Evolutionary conservation across 108 stramenopile species (phyloP).

Genomic region (Skeletonema menzelii): DNA sequence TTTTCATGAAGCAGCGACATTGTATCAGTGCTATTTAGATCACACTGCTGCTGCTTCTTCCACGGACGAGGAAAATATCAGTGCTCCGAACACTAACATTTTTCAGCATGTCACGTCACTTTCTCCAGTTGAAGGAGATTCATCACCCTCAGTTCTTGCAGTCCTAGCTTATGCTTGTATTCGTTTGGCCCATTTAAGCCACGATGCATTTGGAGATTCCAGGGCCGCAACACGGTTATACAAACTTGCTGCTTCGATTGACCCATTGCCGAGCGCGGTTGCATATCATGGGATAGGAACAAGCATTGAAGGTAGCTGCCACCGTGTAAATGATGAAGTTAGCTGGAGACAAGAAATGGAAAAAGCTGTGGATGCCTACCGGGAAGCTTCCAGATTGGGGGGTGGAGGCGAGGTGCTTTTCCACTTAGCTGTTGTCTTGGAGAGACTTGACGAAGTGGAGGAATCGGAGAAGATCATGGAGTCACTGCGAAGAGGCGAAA

Average conservation of each 20-base stretch:
- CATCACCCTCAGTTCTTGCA: constrained; percentile 30
- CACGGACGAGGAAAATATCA: not conserved
- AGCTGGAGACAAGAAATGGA: constrained; percentile 55
- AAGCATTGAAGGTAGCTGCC: constrained; percentile 56
- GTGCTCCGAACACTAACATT: constrained; percentile 10
- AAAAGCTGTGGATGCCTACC: constrained; percentile 69
- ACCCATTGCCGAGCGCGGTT: constrained; percentile 64
- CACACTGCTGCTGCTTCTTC: constrained; percentile 24
- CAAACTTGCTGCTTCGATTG: constrained; percentile 56
- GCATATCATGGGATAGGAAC: constrained; percentile 72
- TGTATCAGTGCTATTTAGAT: constrained; percentile 79
- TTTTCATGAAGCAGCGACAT: constrained; percentile 85
- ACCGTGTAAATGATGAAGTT: constrained; percentile 2
- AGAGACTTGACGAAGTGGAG: constrained; percentile 68
- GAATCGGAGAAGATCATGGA: constrained; percentile 78
- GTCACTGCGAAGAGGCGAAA: constrained; percentile 62
- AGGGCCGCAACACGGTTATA: constrained; percentile 75
- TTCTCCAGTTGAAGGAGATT: not conserved
- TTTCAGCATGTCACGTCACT: constrained; percentile 79
- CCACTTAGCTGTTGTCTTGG: constrained; percentile 78
- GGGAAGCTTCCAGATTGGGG: constrained; percentile 45
- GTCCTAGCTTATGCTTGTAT: constrained; percentile 73
- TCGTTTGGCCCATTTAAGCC: constrained; percentile 68
- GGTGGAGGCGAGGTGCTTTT: constrained; percentile 50
- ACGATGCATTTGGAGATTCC: constrained; percentile 80